A percentile compares a stretch with the other conserved stretches of the same genome.
phyloP scores from a whole-genome alignment of 73 alveolate species.

The Symbiodinium natans region DNA sequence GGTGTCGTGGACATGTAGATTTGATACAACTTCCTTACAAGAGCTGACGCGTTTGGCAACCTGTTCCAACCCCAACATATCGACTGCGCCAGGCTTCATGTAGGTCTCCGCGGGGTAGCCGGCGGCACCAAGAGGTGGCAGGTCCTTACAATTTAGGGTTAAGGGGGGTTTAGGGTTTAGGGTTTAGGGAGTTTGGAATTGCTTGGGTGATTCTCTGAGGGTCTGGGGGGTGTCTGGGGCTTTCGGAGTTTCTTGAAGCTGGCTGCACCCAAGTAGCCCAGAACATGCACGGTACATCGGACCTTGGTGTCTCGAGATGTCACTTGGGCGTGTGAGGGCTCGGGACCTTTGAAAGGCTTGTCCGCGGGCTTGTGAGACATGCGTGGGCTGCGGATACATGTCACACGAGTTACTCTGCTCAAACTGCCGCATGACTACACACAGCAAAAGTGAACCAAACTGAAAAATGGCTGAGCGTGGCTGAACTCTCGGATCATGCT shows the following conservation, averaged over 20 bases:
- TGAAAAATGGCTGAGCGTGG: too few species aligned
- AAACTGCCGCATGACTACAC: neutral
- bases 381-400: neutral
- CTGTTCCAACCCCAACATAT: too few species aligned
- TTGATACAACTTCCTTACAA: too few species aligned
- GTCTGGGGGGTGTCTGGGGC: too few species aligned
- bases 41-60: neutral
- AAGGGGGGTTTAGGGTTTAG: neutral
- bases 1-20: neutral
- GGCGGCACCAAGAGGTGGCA: constrained; percentile 81
- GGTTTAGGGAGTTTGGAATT: neutral
- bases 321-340: neutral
- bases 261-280: constrained; percentile 51
- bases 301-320: neutral
- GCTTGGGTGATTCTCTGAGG: neutral
- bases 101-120: constrained; percentile 40
- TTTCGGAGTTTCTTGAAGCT: too few species aligned
- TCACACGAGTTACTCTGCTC: neutral
- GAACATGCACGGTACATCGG: constrained; percentile 48
- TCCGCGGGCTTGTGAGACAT: neutral
- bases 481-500: too few species aligned
- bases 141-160: neutral
- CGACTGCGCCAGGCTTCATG: constrained; percentile 23
- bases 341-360: neutral
- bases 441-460: neutral